phyloP scores from a whole-genome alignment of 2,329 filamentous ascomycete species.

The Ascochyta clinopodiicola region DNA sequence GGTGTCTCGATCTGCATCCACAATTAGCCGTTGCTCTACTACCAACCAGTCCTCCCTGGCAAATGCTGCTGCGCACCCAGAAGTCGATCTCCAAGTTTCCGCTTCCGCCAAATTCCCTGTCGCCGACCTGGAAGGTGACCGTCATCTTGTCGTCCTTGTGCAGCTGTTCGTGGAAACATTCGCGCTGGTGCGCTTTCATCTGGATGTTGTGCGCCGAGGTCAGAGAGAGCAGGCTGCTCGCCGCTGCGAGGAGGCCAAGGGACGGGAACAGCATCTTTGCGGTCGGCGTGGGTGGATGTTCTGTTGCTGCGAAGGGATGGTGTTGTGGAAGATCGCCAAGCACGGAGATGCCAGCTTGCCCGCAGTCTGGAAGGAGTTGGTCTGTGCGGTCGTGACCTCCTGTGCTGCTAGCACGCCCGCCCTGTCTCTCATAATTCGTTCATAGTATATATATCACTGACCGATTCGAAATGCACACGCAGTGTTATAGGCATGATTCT shows the following conservation, averaged over 20 bases:
- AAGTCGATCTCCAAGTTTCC: slow-evolving; percentile 98
- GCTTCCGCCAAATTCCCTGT: slow-evolving; percentile 91
- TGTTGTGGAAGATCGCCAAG: slow-evolving; percentile 5
- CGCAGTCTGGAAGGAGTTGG: slow-evolving; percentile 21
- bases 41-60: not conserved
- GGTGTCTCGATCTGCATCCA: slow-evolving; percentile 76
- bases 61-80: slow-evolving; percentile 69
- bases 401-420: no score
- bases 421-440: not conserved
- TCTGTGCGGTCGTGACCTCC: not conserved
- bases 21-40: slow-evolving; percentile 10
- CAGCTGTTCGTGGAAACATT: slow-evolving; percentile 95
- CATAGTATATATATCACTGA: no score
- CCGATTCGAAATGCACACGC: no score
- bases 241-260: slow-evolving; percentile 48
- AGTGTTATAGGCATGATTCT: no score
- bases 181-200: slow-evolving; percentile 87
- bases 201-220: slow-evolving; percentile 91
- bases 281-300: slow-evolving; percentile 18
- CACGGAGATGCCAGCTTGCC: slow-evolving; percentile 44
- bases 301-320: slow-evolving; percentile 16
- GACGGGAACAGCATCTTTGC: slow-evolving; percentile 46
- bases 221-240: slow-evolving; percentile 67
- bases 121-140: slow-evolving; percentile 96
- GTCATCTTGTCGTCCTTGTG: slow-evolving; percentile 98